Conservation (phyloP, 345 rosid genomes). For the Brassica carinata region DNA sequence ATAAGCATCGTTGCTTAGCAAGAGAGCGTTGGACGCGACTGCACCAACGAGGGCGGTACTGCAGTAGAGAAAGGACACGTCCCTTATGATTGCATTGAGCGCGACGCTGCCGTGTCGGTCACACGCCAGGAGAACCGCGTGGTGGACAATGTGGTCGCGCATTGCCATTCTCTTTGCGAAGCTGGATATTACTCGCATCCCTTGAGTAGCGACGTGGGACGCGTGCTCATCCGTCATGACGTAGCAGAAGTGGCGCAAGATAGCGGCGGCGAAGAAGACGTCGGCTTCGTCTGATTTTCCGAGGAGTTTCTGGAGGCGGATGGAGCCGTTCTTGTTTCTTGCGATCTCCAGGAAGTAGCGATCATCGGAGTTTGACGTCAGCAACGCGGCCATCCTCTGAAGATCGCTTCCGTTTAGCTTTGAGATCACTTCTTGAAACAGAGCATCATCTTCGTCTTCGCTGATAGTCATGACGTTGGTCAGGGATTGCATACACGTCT, state of each 20-base stretch:
- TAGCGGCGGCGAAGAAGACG: neutral
- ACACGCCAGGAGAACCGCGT: neutral
- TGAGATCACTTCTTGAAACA: neutral
- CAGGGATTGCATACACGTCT: neutral
- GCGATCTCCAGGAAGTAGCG: constrained; percentile 1
- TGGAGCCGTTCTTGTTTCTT: constrained; percentile 10
- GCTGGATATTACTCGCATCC: neutral
- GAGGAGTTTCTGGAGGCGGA: neutral
- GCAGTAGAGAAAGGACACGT: neutral
- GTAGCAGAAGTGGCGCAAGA: neutral
- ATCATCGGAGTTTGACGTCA: constrained; percentile 10
- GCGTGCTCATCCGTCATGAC: constrained; percentile 16
- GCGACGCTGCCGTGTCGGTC: constrained; percentile 24
- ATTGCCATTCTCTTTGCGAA: neutral
- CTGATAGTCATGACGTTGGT: constrained; percentile 12
- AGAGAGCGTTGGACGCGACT: neutral
- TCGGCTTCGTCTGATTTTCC: constrained; percentile 18
- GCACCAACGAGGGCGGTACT: neutral
- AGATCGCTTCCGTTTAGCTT: neutral
- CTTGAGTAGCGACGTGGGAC: neutral
- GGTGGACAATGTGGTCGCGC: neutral
- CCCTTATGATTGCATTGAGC: constrained; percentile 15
- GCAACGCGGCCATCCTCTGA: neutral
- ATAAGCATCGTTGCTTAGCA: neutral
- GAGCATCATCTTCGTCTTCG: neutral